Percentiles rank a stretch among this genome's conserved stretches.
Conservation (phyloP, 2,329 filamentous ascomycete genomes). For the Aspergillus floridensis region DNA sequence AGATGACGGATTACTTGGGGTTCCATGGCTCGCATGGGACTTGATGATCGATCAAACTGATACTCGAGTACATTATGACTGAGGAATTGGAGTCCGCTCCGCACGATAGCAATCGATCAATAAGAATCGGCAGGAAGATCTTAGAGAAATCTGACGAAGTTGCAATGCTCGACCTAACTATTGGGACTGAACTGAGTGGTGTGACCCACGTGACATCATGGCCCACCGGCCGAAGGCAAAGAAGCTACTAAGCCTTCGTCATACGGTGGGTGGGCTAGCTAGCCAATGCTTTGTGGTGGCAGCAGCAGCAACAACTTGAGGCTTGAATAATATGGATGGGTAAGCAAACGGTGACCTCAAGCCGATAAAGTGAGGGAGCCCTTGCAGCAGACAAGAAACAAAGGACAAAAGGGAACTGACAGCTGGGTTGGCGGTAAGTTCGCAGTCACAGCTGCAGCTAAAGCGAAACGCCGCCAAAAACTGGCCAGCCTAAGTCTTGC, state of each 20-base stretch:
- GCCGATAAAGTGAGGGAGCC: slow-evolving; percentile 9
- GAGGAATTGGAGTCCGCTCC: background rate
- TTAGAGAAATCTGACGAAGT: background rate
- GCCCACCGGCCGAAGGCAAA: slow-evolving; percentile 7
- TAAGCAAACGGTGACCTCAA: background rate
- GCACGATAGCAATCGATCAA: background rate
- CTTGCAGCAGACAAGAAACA: background rate
- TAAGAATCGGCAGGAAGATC: background rate
- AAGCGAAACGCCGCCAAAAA: background rate
- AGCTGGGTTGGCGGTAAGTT: background rate
- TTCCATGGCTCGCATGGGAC: background rate
- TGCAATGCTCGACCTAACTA: background rate
- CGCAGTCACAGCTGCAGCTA: background rate
- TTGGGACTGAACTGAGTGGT: background rate
- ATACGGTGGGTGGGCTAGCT: slow-evolving; percentile 2
- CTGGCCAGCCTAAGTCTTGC: background rate
- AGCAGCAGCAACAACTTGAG: background rate
- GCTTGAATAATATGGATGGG: background rate
- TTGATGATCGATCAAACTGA: background rate
- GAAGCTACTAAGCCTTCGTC: slow-evolving; percentile 11
- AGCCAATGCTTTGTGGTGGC: no score
- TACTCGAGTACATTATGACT: background rate
- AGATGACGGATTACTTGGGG: background rate
- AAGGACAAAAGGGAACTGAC: background rate
- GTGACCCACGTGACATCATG: slow-evolving; percentile 26